Base-by-base conservation (phyloP, 192 early-diverging fungal species). In the Umbelopsis isabellina region DNA sequence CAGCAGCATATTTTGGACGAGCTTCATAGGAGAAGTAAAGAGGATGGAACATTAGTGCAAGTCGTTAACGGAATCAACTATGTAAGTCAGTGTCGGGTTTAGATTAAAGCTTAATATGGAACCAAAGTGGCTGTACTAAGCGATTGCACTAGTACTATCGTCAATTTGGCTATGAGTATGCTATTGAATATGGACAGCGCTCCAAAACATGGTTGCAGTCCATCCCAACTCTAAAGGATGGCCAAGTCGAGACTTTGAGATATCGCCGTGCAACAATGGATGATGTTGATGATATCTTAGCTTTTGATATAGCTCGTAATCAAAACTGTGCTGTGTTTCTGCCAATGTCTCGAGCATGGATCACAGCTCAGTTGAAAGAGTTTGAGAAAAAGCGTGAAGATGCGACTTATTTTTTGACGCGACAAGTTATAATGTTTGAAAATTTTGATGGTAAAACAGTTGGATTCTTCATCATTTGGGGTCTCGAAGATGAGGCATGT, bases 141-240 rank as follows among this genome's bases (percentile, higher is more conserved):
- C 37, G 7, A 35, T 12, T 35, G 27, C 12, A 35, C 23, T 18
- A 61, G 55, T 61, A 61, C 13, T 61, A 61, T 35, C 55, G 55
- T 12, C 55, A 61, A 25, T 61, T 61, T 33, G 55, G 55, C 5
- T 61, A 61, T 30, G 55, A 61, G 11, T 61, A 61, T n/a, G 55
- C 23, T 35, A 10, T 61, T 25, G 55, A 61, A 15, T 61, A 35
- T 35, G 55, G 55, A 22, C 27, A 35, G 27, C 27, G 55, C 12
- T 16, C 23, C 30, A 61, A 61, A 30, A 30, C 33, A 16, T 61
- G 27, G 55, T 16, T 61, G 15, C 25, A 5, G 6, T 61, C 55
- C 23, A 16, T 61, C 4, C 55, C 55, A 13, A 30, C 4, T 2
- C 16, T 61, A 33, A 30, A 35, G 2, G 33, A 37, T 4, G 55